A percentile compares a stretch with the other conserved stretches of the same genome.
Conservation (phyloP, 1,139 yeast genomes). For the Yamadazyma siamensis region DNA sequence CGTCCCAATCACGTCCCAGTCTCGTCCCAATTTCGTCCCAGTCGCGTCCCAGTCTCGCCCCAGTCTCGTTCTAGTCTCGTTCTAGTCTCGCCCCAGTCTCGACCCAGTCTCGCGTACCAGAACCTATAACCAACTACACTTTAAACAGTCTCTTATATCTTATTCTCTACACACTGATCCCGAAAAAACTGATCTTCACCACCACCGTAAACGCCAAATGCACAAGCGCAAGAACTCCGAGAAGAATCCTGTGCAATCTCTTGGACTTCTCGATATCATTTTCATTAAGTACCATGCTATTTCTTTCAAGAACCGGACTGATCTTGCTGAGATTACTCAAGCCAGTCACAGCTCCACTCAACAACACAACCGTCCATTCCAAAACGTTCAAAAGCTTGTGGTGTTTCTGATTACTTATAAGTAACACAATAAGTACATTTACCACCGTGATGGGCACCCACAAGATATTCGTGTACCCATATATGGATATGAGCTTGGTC, state of each 20-base stretch:
- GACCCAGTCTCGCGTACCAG: too few species aligned
- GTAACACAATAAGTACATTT: conserved; percentile 45
- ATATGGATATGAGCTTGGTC: conserved; percentile 52
- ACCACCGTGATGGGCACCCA: conserved; percentile 78
- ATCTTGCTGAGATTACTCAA: conserved; percentile 43
- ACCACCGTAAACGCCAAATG: conserved; percentile 44
- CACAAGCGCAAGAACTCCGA: conserved; percentile 29
- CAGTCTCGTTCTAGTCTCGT: too few species aligned
- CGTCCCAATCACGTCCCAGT: too few species aligned
- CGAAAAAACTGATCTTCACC: conserved; percentile 51
- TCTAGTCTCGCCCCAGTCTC: too few species aligned
- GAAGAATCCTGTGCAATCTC: conserved; percentile 16
- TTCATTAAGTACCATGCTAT: conserved; percentile 27
- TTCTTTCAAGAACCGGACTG: conserved; percentile 38
- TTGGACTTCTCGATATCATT: conserved; percentile 21
- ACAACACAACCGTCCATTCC: conserved; percentile 47
- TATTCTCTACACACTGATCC: conserved; percentile 19
- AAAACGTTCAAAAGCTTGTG: conserved; percentile 30
- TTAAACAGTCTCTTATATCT: too few species aligned
- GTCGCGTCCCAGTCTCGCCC: too few species aligned
- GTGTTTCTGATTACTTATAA: conserved; percentile 37
- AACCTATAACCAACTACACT: too few species aligned
- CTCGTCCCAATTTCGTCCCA: too few species aligned
- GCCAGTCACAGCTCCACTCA: conserved; percentile 49
- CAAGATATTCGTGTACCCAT: conserved; percentile 73